Percentiles rank a stretch among this genome's conserved stretches.
These are phyloP conservation scores for Naegleria fowleri DNA, from an alignment of 208 protist species.

Conservation along the genomic window DNA sequence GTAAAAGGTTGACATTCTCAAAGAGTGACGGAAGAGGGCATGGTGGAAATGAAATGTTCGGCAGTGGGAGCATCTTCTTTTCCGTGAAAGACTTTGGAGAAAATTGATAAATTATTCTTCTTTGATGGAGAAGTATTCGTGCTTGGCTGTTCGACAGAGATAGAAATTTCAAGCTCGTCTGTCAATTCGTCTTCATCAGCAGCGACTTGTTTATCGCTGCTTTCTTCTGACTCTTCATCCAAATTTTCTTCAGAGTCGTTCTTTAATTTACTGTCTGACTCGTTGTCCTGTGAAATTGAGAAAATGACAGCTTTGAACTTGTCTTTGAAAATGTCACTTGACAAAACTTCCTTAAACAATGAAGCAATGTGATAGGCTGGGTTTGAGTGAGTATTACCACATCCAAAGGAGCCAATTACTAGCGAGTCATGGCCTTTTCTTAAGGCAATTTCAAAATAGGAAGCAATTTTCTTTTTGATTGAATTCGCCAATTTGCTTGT, in stretches of 20 bases:
- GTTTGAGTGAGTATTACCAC: not conserved
- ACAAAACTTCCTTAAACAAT: slow-evolving; percentile 27
- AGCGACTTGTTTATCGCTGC: not conserved
- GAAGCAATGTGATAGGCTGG: slow-evolving; percentile 31
- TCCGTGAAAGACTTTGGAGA: not conserved
- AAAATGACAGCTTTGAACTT: not conserved
- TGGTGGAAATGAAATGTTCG: not conserved
- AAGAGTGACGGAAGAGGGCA: no score
- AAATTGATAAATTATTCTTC: not conserved
- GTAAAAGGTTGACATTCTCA: no score
- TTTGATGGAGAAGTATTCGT: not conserved
- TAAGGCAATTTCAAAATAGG: slow-evolving; percentile 15
- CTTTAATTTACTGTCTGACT: not conserved
- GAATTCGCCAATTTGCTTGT: not conserved
- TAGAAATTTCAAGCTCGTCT: not conserved
- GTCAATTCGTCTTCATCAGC: not conserved
- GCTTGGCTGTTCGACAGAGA: not conserved
- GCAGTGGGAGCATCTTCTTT: not conserved
- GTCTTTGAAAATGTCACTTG: not conserved
- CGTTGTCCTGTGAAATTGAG: not conserved
- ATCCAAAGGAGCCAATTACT: slow-evolving; percentile 19
- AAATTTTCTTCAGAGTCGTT: not conserved
- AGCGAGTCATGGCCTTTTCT: slow-evolving; percentile 26
- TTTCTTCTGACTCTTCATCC: not conserved
- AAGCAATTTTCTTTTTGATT: slow-evolving; percentile 21